Base-by-base conservation (phyloP, 2,329 filamentous ascomycete species). In the Akanthomyces lecanii region DNA sequence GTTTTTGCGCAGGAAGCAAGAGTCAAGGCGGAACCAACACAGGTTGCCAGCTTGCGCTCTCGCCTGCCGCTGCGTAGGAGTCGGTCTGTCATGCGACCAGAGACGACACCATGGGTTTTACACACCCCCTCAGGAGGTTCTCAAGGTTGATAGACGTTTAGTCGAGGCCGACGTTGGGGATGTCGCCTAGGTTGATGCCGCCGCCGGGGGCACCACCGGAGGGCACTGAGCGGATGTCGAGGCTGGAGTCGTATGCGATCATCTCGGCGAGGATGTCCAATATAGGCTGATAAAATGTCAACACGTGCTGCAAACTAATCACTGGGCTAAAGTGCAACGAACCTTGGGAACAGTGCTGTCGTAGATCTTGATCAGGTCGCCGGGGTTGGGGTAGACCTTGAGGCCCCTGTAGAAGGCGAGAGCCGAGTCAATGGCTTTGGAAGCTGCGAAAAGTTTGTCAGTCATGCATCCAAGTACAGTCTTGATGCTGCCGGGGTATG, bases 321-420 rank as follows among this genome's bases (percentile, higher is more conserved):
- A 38, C 56, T 48, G 16, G 12, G 30, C 7, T n/a, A 18, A 36
- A 44, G n/a, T 23, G 25, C 14, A 38, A 21, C 47, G 23, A 53
- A 92, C 93, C 90, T 97, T 97, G 70, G 94, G 89, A 52, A 98
- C 93, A 38, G 95, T 98, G 86, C 96, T 97, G 78, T 99, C 95
- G 79, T 99, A 99, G 77, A 99, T 97, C 72, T 85, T 86, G 76
- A 99, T 97, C 71, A 99, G 82, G 73, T 98, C 95, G 71, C 89
- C 85, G 14, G 94, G 95, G 71, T 91, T 90, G 59, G 95, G 95
- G 80, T 99, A 99, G 70, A 98, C 95, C 85, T 99, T 99, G 69
- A 99, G 85, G 51, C 93, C 95, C 84, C 93, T 96, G 86, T 98
- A 99, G 81, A 99, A 99, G 77, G 91, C 92, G 65, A 98, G 81